These are phyloP conservation scores for Thalassiosira livingstoniorum DNA, from an alignment of 352 stramenopile genomes.

Conservation along the genomic window DNA sequence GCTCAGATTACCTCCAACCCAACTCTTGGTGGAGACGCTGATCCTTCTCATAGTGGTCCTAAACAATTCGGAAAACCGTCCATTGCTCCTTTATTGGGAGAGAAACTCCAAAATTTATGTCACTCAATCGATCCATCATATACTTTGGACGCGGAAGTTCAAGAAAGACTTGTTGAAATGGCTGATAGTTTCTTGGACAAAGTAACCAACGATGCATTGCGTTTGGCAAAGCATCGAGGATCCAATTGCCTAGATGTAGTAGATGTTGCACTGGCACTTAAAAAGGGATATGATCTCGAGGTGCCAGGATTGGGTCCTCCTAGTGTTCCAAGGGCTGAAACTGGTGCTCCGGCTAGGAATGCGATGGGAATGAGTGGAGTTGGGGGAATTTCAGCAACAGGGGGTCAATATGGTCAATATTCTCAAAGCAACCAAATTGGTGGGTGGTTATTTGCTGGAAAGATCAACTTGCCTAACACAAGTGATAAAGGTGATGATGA, in stretches of 20 bases:
- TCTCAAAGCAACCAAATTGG: constrained; percentile 24
- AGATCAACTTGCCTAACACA: constrained; percentile 19
- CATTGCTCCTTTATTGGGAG: constrained; percentile 48
- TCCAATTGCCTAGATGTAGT: constrained; percentile 77
- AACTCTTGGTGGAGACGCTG: not conserved
- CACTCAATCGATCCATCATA: constrained; percentile 64
- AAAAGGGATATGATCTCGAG: constrained; percentile 80
- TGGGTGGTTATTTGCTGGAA: constrained; percentile 55
- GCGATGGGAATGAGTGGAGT: too few relatives aligned
- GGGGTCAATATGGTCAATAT: not conserved
- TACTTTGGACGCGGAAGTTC: constrained; percentile 55
- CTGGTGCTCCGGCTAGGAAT: not conserved
- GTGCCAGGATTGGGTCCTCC: constrained; percentile 75
- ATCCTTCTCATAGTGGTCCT: not conserved
- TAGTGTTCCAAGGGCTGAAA: constrained; percentile 20
- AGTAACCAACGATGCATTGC: constrained; percentile 46
- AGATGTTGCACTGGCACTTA: constrained; percentile 78
- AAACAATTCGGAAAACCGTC: constrained; percentile 32
- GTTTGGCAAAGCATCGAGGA: constrained; percentile 58
- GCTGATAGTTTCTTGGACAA: constrained; percentile 60
- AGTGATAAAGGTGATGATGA: not conserved
- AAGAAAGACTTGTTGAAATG: constrained; percentile 58
- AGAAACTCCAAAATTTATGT: constrained; percentile 53
- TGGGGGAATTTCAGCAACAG: too few relatives aligned
- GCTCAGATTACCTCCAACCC: not conserved